These are phyloP conservation scores for Claviceps pazoutovae DNA, from an alignment of 2,329 filamentous ascomycete genomes.

Conservation along the genomic window DNA sequence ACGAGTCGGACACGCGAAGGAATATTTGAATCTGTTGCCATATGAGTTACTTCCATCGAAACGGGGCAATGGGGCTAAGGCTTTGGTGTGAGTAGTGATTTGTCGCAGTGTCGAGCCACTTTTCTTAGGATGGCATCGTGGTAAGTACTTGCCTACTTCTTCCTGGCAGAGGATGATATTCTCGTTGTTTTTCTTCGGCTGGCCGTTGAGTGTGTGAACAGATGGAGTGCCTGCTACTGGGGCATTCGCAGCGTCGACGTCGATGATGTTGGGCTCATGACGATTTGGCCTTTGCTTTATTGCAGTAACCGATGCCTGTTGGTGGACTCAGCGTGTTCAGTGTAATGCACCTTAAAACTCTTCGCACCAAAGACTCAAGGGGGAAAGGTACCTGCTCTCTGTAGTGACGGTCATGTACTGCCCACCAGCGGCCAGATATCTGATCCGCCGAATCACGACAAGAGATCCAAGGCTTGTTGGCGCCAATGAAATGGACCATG, in stretches of 20 bases:
- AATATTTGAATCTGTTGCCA: not conserved
- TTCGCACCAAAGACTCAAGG: not conserved
- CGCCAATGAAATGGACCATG: conserved; percentile 88
- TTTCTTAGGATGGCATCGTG: not conserved
- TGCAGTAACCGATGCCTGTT: not conserved
- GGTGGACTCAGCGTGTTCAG: not conserved
- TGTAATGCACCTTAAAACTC: not conserved
- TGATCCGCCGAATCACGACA: conserved; percentile 60
- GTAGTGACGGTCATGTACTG: conserved; percentile 83
- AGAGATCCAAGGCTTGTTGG: conserved; percentile 75
- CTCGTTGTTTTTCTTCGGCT: not conserved
- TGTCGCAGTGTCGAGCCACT: not conserved
- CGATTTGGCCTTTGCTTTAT: not conserved
- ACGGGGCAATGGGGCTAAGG: not conserved
- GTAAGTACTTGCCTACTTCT: not conserved
- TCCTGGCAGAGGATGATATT: not conserved
- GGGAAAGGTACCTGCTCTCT: conserved; percentile 30
- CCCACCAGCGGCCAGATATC: conserved; percentile 83
- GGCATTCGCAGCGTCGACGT: not conserved
- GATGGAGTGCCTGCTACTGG: not conserved
- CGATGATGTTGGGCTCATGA: not conserved
- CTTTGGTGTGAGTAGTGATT: not conserved
- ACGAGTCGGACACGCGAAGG: not conserved
- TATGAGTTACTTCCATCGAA: not conserved
- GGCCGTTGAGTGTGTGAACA: not conserved